Conservation (phyloP, 306 rosid species). For the Lupinus albus region DNA sequence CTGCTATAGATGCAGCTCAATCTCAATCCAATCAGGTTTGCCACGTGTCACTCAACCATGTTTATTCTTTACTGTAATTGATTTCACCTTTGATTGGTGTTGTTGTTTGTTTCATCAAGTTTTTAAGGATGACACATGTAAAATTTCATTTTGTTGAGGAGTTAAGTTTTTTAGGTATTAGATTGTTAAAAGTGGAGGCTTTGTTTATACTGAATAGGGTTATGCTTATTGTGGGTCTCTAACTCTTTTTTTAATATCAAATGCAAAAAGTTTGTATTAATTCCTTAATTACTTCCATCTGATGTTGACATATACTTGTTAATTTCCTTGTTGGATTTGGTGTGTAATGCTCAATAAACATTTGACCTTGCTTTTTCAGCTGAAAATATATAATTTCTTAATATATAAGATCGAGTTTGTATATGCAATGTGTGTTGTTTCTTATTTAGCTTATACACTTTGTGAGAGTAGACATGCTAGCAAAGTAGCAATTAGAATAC, state of each 20-base stretch:
- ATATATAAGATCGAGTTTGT: constrained; percentile 18
- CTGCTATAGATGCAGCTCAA: constrained; percentile 62
- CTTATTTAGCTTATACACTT: constrained; percentile 29
- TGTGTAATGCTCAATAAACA: neutral
- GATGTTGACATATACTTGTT: too few species aligned
- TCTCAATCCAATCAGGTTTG: constrained; percentile 58
- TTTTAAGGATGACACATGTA: constrained; percentile 3
- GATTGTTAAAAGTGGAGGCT: constrained; percentile 12
- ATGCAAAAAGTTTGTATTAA: neutral
- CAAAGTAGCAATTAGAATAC: neutral
- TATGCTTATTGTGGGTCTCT: constrained; percentile 24
- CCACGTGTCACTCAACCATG: neutral
- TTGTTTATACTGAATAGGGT: neutral
- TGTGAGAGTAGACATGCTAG: neutral
- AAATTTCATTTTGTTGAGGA: constrained; percentile 2
- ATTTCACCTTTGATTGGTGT: too few species aligned
- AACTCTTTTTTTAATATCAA: neutral
- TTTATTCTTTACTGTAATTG: neutral
- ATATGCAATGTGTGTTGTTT: neutral
- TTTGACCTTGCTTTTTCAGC: constrained; percentile 3
- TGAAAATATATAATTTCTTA: neutral
- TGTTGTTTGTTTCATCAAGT: neutral
- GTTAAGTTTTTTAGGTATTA: neutral
- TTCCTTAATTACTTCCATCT: neutral
- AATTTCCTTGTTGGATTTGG: too few species aligned